These are phyloP conservation scores for Aeschynomene evenia DNA, from an alignment of 306 rosid species.

Conservation along the genomic window DNA sequence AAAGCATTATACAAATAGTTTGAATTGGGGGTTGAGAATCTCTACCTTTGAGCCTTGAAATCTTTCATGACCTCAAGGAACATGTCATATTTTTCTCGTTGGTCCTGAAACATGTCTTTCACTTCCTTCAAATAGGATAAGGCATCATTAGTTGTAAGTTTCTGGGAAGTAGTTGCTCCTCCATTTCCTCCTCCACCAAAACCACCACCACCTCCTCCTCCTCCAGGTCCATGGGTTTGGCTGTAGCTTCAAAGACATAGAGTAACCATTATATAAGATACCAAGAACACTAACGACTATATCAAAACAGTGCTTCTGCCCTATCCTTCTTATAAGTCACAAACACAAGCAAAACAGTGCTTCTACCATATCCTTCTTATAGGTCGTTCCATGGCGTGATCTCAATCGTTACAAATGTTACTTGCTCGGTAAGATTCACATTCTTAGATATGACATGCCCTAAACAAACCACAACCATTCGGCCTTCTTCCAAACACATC, in stretches of 20 bases:
- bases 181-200: slow-evolving; percentile 50
- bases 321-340: no score
- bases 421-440: slow-evolving; percentile 29
- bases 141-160: slow-evolving; percentile 78
- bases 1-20: background rate
- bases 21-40: slow-evolving; percentile 8
- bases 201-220: slow-evolving; percentile 45
- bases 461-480: slow-evolving; percentile 10
- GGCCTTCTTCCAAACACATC: slow-evolving; percentile 4
- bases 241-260: slow-evolving; percentile 55
- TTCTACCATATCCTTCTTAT: slow-evolving; percentile 18
- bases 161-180: slow-evolving; percentile 60
- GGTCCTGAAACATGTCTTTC: slow-evolving; percentile 83
- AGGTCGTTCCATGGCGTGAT: no score
- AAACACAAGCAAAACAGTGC: background rate
- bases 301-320: no score
- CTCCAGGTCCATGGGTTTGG: slow-evolving; percentile 57
- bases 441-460: background rate
- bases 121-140: slow-evolving; percentile 81
- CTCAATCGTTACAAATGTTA: slow-evolving; percentile 8
- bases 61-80: slow-evolving; percentile 96
- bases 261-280: slow-evolving; percentile 25
- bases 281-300: slow-evolving; percentile 13
- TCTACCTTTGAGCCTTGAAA: slow-evolving; percentile 94
- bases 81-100: slow-evolving; percentile 73